Evolutionary conservation across 192 early-diverging fungal species (phyloP).

Genomic region (Cladochytrium replicatum): DNA sequence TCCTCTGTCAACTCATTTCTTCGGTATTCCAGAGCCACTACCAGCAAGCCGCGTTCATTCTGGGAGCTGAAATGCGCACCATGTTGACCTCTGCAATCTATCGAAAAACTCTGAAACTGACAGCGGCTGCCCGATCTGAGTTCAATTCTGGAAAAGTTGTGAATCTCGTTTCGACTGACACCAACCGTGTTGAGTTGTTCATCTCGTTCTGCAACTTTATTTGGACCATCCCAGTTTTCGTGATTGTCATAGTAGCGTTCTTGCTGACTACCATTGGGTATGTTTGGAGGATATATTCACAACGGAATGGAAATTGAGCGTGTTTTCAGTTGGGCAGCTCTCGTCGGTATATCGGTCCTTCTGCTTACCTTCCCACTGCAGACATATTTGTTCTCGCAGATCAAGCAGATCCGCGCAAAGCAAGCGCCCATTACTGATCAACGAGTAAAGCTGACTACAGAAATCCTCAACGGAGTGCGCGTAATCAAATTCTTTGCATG

Average conservation of each 20-base stretch:
- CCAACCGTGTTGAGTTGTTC: conserved; percentile 47
- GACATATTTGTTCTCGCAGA: conserved; percentile 19
- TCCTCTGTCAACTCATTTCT: no score
- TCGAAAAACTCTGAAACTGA: conserved; percentile 46
- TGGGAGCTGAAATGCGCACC: conserved; percentile 21
- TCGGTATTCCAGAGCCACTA: not conserved
- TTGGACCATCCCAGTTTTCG: conserved; percentile 32
- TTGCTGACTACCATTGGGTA: conserved; percentile 27
- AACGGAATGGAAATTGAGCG: no score
- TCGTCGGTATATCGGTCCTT: conserved; percentile 36
- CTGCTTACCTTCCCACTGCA: conserved; percentile 32
- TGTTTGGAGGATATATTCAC: no score
- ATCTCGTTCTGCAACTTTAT: conserved; percentile 22
- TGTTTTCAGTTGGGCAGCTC: conserved; percentile 25
- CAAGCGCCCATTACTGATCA: conserved; percentile 58
- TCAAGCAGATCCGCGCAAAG: conserved; percentile 25
- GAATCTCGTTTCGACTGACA: conserved; percentile 49
- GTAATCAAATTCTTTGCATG: conserved; percentile 70
- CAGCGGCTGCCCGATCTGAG: conserved; percentile 40
- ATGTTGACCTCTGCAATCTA: conserved; percentile 44
- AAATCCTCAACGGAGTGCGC: conserved; percentile 59
- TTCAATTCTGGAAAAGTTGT: conserved; percentile 53
- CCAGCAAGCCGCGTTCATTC: not conserved
- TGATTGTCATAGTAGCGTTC: conserved; percentile 29
- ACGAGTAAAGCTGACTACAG: conserved; percentile 62